These are phyloP conservation scores for Exophiala xenobiotica DNA, from an alignment of 2,329 filamentous ascomycete species.

Conservation along the genomic window DNA sequence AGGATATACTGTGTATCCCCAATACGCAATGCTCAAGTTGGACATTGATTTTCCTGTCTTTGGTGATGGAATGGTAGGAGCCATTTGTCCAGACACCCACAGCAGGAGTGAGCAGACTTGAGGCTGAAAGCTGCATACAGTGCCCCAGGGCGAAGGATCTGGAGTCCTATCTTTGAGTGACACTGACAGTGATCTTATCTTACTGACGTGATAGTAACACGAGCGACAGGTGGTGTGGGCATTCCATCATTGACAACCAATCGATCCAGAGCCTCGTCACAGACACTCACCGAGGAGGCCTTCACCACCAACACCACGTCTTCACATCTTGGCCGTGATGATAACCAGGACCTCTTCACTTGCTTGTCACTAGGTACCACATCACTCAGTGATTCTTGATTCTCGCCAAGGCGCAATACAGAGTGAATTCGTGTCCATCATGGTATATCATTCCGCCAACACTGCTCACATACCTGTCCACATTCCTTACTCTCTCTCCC, in stretches of 20 bases:
- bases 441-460: conserved; percentile 5
- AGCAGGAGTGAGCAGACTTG: too few species aligned
- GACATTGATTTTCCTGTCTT: too few species aligned
- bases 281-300: background rate
- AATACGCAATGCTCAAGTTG: too few species aligned
- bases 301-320: background rate
- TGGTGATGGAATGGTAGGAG: too few species aligned
- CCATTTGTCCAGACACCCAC: too few species aligned
- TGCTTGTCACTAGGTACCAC: background rate
- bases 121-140: too few species aligned
- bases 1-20: too few species aligned
- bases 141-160: too few species aligned
- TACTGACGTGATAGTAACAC: background rate
- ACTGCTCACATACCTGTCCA: conserved; percentile 9
- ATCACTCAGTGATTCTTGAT: background rate
- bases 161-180: too few species aligned
- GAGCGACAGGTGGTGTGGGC: background rate
- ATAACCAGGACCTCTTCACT: background rate
- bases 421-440: conserved; percentile 2
- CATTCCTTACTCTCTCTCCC: conserved; percentile 11
- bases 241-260: background rate
- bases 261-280: background rate
- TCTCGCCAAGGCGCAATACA: background rate
- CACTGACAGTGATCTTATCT: too few species aligned
- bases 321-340: background rate